Conservation (phyloP, 108 stramenopile species). For the Cyclotella sp. region DNA sequence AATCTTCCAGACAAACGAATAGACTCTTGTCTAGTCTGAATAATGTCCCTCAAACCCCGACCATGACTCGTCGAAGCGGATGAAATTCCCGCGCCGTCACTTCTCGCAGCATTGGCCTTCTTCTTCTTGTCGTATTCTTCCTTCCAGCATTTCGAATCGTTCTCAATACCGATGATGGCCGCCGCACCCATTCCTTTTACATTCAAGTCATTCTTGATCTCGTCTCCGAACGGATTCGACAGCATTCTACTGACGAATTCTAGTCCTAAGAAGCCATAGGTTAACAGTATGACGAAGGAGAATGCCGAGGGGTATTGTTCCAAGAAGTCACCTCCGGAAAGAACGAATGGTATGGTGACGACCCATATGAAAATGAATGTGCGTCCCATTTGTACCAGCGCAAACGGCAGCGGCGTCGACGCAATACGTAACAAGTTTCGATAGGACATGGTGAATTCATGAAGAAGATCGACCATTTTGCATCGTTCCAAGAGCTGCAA, state of each 20-base stretch:
- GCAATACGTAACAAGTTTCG: conserved; percentile 44
- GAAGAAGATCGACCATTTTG: conserved; percentile 50
- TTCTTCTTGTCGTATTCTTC: conserved; percentile 10
- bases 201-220: conserved; percentile 51
- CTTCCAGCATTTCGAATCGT: conserved; percentile 34
- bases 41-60: neutral
- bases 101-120: neutral
- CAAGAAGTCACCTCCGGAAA: conserved; percentile 17
- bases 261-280: conserved; percentile 70
- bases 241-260: conserved; percentile 60
- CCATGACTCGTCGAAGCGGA: neutral
- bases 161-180: conserved; percentile 43
- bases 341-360: conserved; percentile 54
- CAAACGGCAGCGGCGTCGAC: conserved; percentile 66
- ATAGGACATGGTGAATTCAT: conserved; percentile 52
- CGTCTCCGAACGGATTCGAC: conserved; percentile 78
- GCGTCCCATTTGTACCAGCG: conserved; percentile 67
- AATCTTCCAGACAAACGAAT: conserved; percentile 15
- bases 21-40: conserved; percentile 7
- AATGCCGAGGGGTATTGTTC: conserved; percentile 31
- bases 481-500: conserved; percentile 54
- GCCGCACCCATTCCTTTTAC: conserved; percentile 53
- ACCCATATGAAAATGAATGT: conserved; percentile 66
- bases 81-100: neutral
- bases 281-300: conserved; percentile 61